Base-by-base conservation (phyloP, 306 rosid genomes). In the Chamaecrista fasciculata region DNA sequence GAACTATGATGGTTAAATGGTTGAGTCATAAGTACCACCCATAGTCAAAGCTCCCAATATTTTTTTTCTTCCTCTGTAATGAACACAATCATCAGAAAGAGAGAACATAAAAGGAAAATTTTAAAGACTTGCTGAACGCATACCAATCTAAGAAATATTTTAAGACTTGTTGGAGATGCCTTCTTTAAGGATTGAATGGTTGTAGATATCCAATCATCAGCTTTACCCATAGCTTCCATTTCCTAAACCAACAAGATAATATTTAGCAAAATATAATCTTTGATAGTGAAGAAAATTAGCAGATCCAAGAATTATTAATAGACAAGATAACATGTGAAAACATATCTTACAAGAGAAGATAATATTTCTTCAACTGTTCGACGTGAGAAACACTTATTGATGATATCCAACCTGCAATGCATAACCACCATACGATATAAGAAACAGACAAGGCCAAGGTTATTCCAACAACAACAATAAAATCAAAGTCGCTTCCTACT, bases 131-230 rank as follows among this genome's bases (percentile, higher is more conserved):
- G 33, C 60, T 51, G 62, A n/a, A 25, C 33, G 50, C 79, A 2
- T 84, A 94, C 98, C 85, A 87, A 82, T 92, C 89, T 84, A 51
- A 92, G 80, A 47, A 85, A 82, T 57, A 92, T 78, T 88, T 92
- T 92, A 73, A 89, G 91, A 74, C 95, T 82, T 65, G 81, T 89
- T 8, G 98, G 98, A 37, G 98, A 89, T 82, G 96, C 90, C 73
- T 76, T 83, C 82, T 79, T 87, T 51, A 92, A 63, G 65, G 92
- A 76, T 64, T 71, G 85, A 78, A 92, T 80, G 67, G 92, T 88
- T 39, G 81, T 50, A 26, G 83, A 63, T 69, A 86, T 73, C 98
- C 97, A 94, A 48, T 43, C 74, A 78, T 85, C 87, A 5, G 48
- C 74, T 68, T 36, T 81, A 25, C 73, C 68, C 55, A 12, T 60